Evolutionary conservation across 306 rosid genomes (phyloP), one percentile per base, ranked within the genome.

Genomic region (Mimosa pudica): DNA sequence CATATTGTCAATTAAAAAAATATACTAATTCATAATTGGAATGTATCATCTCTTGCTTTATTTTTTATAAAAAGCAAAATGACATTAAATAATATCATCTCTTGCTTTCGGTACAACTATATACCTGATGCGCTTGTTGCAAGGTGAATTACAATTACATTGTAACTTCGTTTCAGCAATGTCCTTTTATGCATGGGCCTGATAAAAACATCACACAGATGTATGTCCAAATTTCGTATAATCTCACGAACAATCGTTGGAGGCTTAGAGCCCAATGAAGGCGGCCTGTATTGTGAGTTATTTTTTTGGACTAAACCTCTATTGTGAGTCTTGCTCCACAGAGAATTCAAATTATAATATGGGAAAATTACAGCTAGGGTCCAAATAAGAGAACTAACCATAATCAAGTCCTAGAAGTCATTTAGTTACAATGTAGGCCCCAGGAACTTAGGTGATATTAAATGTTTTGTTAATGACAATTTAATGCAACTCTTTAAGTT

Each of bases 81-180:
- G 30, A 24, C 30, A 24, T 24, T 24, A 24, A 24, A 24, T 24
- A 0, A 24, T 55, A 70, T 36, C 17, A 70, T 81, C 55, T 57
- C 17, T 76, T 76, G 44, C 84, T 70, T 82, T 41, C 13, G 52
- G 74, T 65, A 13, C 36, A 71, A 63, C 78, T 30, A 5, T 35
- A 71, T 11, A 44, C 57, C 54, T 55, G 42, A 35, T 64, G 11
- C 17, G 63, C 70, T 24, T 70, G 46, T 11, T 18, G n/a, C 2
- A 4, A 1, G 38, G 24, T 46, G 74, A 24, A 46, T 45, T 70
- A 10, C 24, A 0, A 45, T 46, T 24, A n/a, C n/a, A n/a, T n/a
- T n/a, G n/a, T n/a, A n/a, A 24, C 30, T 24, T 24, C 30, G 30
- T 24, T 24, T 24, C 1, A 24, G 1, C 30, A 24, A 11, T 62